Evolutionary conservation across 2,329 filamentous ascomycete genomes (phyloP).

Genomic region (Sclerotinia minor): DNA sequence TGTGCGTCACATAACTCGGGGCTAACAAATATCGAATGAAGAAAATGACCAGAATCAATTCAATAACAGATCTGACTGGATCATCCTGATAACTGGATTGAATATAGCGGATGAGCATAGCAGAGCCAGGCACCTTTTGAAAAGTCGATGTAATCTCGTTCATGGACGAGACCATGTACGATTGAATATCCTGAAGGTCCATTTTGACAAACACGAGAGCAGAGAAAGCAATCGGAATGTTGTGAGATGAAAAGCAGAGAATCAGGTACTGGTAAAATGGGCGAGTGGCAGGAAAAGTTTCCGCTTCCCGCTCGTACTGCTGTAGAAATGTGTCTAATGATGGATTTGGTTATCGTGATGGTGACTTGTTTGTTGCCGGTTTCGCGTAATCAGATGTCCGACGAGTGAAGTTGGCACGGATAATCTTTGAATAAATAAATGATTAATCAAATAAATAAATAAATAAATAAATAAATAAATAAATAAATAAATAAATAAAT

Average conservation of each 20-base stretch:
- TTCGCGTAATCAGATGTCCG: conserved; percentile 23
- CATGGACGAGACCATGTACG: conserved; percentile 53
- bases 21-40: conserved; percentile 90
- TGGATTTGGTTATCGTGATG: conserved; percentile 2
- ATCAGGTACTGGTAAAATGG: not conserved
- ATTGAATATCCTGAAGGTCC: conserved; percentile 64
- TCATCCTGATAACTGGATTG: conserved; percentile 98
- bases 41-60: conserved; percentile 91
- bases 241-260: not conserved
- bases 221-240: not conserved
- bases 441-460: no score
- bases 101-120: conserved; percentile 92
- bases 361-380: conserved; percentile 4
- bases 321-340: conserved; percentile 8
- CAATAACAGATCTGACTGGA: conserved; percentile 87
- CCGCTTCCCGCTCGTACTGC: conserved; percentile 4
- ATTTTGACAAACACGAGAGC: conserved; percentile 44
- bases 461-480: no score
- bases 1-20: conserved; percentile 88
- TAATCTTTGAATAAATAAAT: not conserved
- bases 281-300: not conserved
- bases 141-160: conserved; percentile 64
- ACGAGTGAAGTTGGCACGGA: not conserved
- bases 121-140: conserved; percentile 88
- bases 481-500: no score